phyloP scores from a whole-genome alignment of 2,329 filamentous ascomycete genomes.

The Blastomyces parvus region DNA sequence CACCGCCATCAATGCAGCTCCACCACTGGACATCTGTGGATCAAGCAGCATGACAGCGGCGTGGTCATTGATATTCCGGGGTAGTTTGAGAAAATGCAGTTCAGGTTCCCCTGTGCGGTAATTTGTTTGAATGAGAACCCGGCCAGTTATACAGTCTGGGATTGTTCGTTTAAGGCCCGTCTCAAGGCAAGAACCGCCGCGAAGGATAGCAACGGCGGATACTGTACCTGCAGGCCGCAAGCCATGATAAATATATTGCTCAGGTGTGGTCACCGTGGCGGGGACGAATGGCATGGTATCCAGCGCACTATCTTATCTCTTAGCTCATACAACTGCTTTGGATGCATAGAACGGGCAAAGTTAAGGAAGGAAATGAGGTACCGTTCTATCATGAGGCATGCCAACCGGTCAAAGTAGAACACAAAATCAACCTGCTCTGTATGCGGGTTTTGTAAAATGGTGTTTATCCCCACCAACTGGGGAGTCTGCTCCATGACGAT shows the following conservation, averaged over 20 bases:
- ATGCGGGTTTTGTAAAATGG: slow-evolving; percentile 71
- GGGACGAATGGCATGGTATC: slow-evolving; percentile 58
- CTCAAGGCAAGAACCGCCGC: slow-evolving; percentile 82
- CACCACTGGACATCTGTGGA: slow-evolving; percentile 89
- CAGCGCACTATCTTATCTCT: slow-evolving; percentile 25
- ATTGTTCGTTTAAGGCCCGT: slow-evolving; percentile 81
- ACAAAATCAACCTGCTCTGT: slow-evolving; percentile 84
- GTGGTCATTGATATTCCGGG: slow-evolving; percentile 61
- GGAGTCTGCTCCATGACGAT: slow-evolving; percentile 64
- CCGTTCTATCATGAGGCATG: slow-evolving; percentile 71
- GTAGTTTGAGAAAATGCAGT: slow-evolving; percentile 77
- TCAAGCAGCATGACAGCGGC: slow-evolving; percentile 79
- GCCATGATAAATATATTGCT: slow-evolving; percentile 60
- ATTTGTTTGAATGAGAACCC: slow-evolving; percentile 84
- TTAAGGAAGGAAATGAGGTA: slow-evolving; percentile 19
- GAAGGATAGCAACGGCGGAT: slow-evolving; percentile 78
- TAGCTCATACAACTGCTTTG: neutral
- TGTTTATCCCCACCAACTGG: slow-evolving; percentile 81
- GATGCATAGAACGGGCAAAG: neutral
- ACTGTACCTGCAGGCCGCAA: slow-evolving; percentile 61
- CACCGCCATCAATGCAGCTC: slow-evolving; percentile 81
- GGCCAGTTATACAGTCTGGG: slow-evolving; percentile 81
- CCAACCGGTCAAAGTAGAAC: slow-evolving; percentile 90
- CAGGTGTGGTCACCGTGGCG: slow-evolving; percentile 58
- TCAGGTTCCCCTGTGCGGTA: slow-evolving; percentile 79